Evolutionary conservation across 2,329 filamentous ascomycete genomes (phyloP).

Genomic region (Paradendryphiella salina): DNA sequence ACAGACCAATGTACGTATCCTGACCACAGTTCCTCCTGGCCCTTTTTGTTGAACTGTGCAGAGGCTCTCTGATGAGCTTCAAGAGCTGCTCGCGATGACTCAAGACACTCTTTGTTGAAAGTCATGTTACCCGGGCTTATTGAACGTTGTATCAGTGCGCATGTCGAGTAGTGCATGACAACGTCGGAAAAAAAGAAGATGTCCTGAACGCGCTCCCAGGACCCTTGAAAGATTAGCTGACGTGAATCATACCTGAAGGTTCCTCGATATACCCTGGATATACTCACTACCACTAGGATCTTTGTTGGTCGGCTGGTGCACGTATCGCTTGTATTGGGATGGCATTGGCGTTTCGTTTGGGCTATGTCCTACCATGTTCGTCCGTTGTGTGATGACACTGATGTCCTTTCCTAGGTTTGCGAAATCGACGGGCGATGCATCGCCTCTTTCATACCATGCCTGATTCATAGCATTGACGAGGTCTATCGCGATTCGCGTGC

Average conservation of each 20-base stretch:
- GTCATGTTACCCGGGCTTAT: conserved; percentile 37
- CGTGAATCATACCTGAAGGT: not conserved
- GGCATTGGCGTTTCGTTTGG: conserved; percentile 34
- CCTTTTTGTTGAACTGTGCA: conserved; percentile 37
- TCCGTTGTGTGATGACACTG: not conserved
- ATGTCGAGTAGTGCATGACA: conserved; percentile 42
- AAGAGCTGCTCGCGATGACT: conserved; percentile 39
- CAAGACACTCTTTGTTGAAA: conserved; percentile 39
- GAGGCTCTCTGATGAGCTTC: conserved; percentile 36
- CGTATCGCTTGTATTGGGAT: conserved; percentile 23
- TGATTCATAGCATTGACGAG: conserved; percentile 35
- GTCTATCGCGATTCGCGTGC: conserved; percentile 31
- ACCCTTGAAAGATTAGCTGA: conserved; percentile 6
- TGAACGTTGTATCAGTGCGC: conserved; percentile 40
- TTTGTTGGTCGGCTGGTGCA: conserved; percentile 2
- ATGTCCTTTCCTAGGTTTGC: not conserved
- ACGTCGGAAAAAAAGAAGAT: conserved; percentile 40
- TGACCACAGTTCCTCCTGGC: conserved; percentile 41
- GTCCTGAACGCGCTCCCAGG: conserved; percentile 30
- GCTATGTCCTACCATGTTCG: conserved; percentile 7
- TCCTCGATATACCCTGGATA: conserved; percentile 13
- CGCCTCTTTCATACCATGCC: conserved; percentile 36
- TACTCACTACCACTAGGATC: conserved; percentile 13
- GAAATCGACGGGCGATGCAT: conserved; percentile 22
- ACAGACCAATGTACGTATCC: conserved; percentile 42